These are phyloP conservation scores for Aspergillus oerlinghausenensis DNA, from an alignment of 2,329 filamentous ascomycete genomes.

Conservation along the genomic window DNA sequence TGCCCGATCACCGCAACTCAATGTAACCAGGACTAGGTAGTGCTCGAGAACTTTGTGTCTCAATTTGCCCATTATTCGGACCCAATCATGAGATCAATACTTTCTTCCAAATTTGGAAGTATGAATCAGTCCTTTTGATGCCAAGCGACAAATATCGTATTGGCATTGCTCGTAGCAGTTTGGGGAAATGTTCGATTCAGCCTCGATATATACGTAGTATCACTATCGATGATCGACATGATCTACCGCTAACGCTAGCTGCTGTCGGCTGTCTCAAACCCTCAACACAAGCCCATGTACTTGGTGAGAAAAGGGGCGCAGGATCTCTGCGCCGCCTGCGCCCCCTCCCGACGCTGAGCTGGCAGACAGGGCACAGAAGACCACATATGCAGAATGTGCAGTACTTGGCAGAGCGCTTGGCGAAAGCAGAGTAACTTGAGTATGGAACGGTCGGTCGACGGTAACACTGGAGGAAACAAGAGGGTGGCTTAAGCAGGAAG, in stretches of 20 bases:
- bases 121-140: background rate
- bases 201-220: slow-evolving; percentile 5
- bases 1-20: background rate
- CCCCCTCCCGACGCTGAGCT: background rate
- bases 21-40: background rate
- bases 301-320: background rate
- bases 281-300: background rate
- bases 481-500: slow-evolving; percentile 1
- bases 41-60: background rate
- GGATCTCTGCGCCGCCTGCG: background rate
- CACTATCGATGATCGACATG: slow-evolving; percentile 17
- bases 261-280: slow-evolving; percentile 3
- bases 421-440: slow-evolving; percentile 1
- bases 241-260: slow-evolving; percentile 11
- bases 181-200: background rate
- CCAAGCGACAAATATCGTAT: background rate
- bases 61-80: background rate
- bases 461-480: slow-evolving; percentile 5
- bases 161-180: background rate
- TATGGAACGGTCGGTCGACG: background rate
- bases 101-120: background rate
- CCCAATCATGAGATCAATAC: background rate
- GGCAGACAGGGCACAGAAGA: background rate
- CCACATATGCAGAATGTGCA: slow-evolving; percentile 3
- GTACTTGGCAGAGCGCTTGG: slow-evolving; percentile 9